These are phyloP conservation scores for Phialocephala sp. DNA, from an alignment of 2,329 filamentous ascomycete genomes.

Conservation along the genomic window DNA sequence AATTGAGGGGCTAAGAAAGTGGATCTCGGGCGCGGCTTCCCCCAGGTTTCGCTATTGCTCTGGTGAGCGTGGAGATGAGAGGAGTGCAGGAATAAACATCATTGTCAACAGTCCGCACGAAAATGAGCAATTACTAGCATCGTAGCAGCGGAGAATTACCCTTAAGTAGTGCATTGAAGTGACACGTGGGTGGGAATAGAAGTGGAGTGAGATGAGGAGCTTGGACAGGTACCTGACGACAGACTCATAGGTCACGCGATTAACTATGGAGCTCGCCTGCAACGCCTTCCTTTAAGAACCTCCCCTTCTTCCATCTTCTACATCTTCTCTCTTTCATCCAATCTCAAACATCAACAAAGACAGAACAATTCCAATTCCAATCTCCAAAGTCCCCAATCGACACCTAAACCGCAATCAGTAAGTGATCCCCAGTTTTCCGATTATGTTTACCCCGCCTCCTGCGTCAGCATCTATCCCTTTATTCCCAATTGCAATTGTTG, in stretches of 20 bases:
- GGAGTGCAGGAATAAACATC: background rate
- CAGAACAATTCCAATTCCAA: constrained; percentile 21
- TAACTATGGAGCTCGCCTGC: constrained; percentile 11
- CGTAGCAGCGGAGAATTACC: background rate
- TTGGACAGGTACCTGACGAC: constrained; percentile 10
- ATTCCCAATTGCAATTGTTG: constrained; percentile 10
- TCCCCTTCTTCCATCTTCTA: constrained; percentile 15
- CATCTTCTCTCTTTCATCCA: constrained; percentile 19
- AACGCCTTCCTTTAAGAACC: constrained; percentile 12
- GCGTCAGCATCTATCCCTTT: constrained; percentile 23
- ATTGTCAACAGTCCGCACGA: background rate
- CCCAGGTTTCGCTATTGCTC: background rate
- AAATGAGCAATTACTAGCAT: background rate
- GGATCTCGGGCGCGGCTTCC: background rate
- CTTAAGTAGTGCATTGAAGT: constrained; percentile 26
- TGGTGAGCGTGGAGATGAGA: background rate
- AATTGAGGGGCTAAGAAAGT: background rate
- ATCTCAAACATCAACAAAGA: constrained; percentile 24
- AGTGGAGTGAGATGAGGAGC: constrained; percentile 5
- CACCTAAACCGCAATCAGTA: constrained; percentile 36
- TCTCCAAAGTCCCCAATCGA: constrained; percentile 18
- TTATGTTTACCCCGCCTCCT: constrained; percentile 30
- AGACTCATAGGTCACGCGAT: constrained; percentile 18
- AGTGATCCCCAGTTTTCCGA: constrained; percentile 24
- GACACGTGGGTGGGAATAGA: constrained; percentile 15